Base-by-base conservation (phyloP, 164 flowering plant genomes). In the Saururus chinensis region DNA sequence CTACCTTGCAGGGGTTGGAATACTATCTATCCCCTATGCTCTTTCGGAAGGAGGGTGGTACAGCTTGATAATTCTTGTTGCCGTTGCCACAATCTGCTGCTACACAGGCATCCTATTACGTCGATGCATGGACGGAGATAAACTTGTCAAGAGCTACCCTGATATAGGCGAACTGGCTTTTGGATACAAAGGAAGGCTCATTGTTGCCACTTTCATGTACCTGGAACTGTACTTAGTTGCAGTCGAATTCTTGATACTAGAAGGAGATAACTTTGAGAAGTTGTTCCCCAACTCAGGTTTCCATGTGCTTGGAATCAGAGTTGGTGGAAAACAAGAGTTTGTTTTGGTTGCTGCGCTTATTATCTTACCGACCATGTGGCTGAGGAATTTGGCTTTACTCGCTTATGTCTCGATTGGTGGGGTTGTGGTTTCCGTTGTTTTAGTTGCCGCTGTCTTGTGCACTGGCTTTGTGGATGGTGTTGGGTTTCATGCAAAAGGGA, bases 191-290 rank as follows among this genome's bases (percentile, higher is more conserved):
- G 96, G 95, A 64, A 77, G 82, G 72, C 61, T 65, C 0, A 10
- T 84, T 8, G 73, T 78, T 3, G 73, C 85, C 1, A 37, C 76
- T n/a, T 68, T 79, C 64, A 80, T 84, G 84, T 66, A 79, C 52
- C 51, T 74, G 0, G 95, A 89, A 69, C 80, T 87, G 8, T 92
- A 80, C 74, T 48, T 89, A 12, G 86, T 87, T 5, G 86, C 82
- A 0, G 79, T 79, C 0, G 88, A 87, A 19, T 84, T 85, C 66
- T 57, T 92, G 62, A 89, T 92, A 23, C 62, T 89, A 16, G 96
- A 82, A 79, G 96, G 98, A 0, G 98, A 92, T 48, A 92, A 87
- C 62, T 68, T 92, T 30, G 67, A 76, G 13, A 81, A 82, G 2
- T 54, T 92, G 10, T 76, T 89, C 1, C 92, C 98, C 1, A 61